phyloP scores from a whole-genome alignment of 148 eudicot species.

The Rhododendron ovatum region DNA sequence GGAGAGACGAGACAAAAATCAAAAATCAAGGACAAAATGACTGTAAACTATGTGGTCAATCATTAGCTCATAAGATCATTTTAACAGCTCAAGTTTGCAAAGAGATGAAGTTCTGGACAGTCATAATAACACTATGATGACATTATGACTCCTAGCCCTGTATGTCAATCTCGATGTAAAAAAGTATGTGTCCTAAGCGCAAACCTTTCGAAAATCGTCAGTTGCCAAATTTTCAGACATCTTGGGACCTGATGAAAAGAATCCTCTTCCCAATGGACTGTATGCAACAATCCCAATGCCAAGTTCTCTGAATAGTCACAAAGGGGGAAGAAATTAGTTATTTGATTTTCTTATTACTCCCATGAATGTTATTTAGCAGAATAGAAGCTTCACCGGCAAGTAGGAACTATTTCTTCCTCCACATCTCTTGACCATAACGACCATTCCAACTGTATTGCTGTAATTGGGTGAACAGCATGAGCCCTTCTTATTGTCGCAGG shows the following conservation, averaged over 20 bases:
- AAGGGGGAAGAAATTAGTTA: background rate
- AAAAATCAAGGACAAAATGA: background rate
- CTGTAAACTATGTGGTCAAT: background rate
- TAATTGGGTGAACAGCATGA: conserved; percentile 17
- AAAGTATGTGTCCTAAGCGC: background rate
- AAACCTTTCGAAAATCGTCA: conserved; percentile 14
- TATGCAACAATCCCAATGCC: conserved; percentile 22
- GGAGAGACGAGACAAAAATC: background rate
- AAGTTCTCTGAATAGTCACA: conserved; percentile 10
- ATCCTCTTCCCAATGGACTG: conserved; percentile 18
- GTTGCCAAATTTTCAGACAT: background rate
- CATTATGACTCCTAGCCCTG: background rate
- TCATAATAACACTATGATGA: background rate
- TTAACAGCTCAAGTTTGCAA: background rate
- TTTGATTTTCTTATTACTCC: background rate
- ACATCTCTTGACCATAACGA: conserved; percentile 19
- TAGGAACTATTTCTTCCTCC: conserved; percentile 19
- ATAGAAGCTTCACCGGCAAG: conserved; percentile 15
- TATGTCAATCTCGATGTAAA: background rate
- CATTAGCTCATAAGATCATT: background rate
- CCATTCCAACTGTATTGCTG: conserved; percentile 20
- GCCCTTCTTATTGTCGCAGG: conserved; percentile 19
- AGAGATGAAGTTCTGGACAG: background rate
- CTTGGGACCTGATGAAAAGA: conserved; percentile 7
- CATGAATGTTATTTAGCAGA: background rate